Base-by-base conservation (phyloP, 139 green algal genomes). In the Yamagishiella unicocca region DNA sequence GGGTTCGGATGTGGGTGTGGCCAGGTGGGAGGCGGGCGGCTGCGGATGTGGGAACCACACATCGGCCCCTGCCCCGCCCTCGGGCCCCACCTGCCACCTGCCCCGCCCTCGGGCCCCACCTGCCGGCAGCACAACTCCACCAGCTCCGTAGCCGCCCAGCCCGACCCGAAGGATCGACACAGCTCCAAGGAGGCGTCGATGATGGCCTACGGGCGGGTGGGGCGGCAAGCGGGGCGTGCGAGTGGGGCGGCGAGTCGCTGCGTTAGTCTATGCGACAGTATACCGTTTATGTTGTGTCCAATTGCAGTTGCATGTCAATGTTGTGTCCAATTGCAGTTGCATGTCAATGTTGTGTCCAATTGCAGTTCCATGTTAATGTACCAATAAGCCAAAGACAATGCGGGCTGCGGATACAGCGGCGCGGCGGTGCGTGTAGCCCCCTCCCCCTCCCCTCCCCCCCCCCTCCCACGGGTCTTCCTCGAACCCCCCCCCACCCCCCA, bases 101-200 rank as follows among this genome's bases (percentile, higher is more conserved):
- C 27, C 40, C 7, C 81, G n/a, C 43, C 12, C 37, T 12, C 24
- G 4, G 45, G 14, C 24, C 87, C 37, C 82, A 90, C 89, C 84
- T 90, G 89, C 33, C 89, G 89, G 38, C 43, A 67, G 73, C 81
- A 89, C 66, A 82, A 68, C 37, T 22, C 29, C 79, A 92, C 42
- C 79, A 92, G 38, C 85, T 90, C 85, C 25, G 50, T 33, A 21
- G 85, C 73, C 22, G 85, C 81, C 89, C 89, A 92, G 14, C 61
- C 67, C 6, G 80, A 66, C 12, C 89, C 89, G 61, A 92, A 83
- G 35, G 35, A 21, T 21, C 40, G 73, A 19, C 80, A 88, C 66
- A 92, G 35, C 40, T 75, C 54, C n/a, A 68, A 35, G 38, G 45
- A 82, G 29, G 53, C 43, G 54, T 75, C 62, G 31, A 87, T 25